These are phyloP conservation scores for Fusarium chlamydosporum DNA, from an alignment of 2,329 filamentous ascomycete species.

Conservation along the genomic window DNA sequence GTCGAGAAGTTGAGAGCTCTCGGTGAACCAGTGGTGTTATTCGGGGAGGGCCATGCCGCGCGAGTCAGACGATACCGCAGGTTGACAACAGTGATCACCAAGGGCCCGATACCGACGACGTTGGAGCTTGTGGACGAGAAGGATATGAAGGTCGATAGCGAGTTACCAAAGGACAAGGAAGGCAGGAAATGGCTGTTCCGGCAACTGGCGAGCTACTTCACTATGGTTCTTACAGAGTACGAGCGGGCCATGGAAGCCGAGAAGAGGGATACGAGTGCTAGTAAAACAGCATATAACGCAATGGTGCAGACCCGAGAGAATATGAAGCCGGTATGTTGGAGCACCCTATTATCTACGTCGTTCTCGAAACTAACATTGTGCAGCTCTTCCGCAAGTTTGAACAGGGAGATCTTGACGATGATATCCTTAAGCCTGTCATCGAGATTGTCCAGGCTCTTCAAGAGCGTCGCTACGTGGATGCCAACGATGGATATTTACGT, in stretches of 20 bases:
- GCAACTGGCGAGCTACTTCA: slow-evolving; percentile 95
- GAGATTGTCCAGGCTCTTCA: slow-evolving; percentile 95
- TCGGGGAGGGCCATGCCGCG: slow-evolving; percentile 82
- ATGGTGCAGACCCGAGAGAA: slow-evolving; percentile 91
- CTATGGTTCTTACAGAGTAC: slow-evolving; percentile 94
- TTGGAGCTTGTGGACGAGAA: slow-evolving; percentile 83
- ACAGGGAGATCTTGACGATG: slow-evolving; percentile 81
- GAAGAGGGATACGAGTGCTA: slow-evolving; percentile 76
- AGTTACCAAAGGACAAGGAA: slow-evolving; percentile 73
- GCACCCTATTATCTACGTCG: neutral
- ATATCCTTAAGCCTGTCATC: slow-evolving; percentile 83
- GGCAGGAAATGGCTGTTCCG: slow-evolving; percentile 81
- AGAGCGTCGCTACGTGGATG: slow-evolving; percentile 91
- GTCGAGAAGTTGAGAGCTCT: slow-evolving; percentile 76
- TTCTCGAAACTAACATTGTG: slow-evolving; percentile 14
- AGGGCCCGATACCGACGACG: slow-evolving; percentile 89
- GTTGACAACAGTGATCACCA: slow-evolving; percentile 72
- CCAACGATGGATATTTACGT: slow-evolving; percentile 93
- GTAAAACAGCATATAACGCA: slow-evolving; percentile 83
- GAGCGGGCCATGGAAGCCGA: slow-evolving; percentile 80
- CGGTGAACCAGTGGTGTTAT: slow-evolving; percentile 80
- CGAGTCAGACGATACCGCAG: slow-evolving; percentile 79
- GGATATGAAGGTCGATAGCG: slow-evolving; percentile 85
- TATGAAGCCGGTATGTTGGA: slow-evolving; percentile 76
- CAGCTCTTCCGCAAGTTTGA: slow-evolving; percentile 90